Evolutionary conservation across 2,329 filamentous ascomycete genomes (phyloP).

Genomic region (Fusarium sp.): DNA sequence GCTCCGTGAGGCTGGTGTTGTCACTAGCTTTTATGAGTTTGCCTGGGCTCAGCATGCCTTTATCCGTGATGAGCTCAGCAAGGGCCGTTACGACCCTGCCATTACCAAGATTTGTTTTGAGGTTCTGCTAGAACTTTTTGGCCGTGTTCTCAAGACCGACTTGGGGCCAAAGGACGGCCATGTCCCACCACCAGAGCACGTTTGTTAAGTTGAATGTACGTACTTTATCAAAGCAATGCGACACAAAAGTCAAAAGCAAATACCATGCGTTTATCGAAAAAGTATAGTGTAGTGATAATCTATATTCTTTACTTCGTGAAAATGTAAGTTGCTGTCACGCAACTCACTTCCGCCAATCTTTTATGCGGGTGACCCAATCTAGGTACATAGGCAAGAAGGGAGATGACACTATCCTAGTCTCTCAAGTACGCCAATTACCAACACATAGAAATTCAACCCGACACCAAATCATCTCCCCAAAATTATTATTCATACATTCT

Average conservation of each 20-base stretch:
- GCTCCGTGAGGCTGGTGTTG: slow-evolving; percentile 76
- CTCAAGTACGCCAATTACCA: slow-evolving; percentile 30
- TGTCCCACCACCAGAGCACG: slow-evolving; percentile 72
- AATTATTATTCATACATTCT: slow-evolving; percentile 22
- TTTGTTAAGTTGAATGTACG: slow-evolving; percentile 62
- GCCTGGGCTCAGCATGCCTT: slow-evolving; percentile 97
- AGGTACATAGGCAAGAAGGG: slow-evolving; percentile 22
- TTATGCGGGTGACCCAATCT: slow-evolving; percentile 31
- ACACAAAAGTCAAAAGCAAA: neutral
- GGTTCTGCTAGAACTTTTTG: slow-evolving; percentile 87
- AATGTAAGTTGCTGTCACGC: slow-evolving; percentile 30
- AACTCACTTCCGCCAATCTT: slow-evolving; percentile 30
- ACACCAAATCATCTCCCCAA: slow-evolving; percentile 11
- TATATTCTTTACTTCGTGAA: slow-evolving; percentile 45
- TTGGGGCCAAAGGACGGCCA: slow-evolving; percentile 73
- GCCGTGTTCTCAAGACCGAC: slow-evolving; percentile 78
- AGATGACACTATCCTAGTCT: neutral
- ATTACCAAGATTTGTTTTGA: slow-evolving; percentile 90
- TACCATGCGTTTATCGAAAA: slow-evolving; percentile 10
- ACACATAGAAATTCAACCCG: slow-evolving; percentile 22
- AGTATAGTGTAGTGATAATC: slow-evolving; percentile 41
- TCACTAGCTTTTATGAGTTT: slow-evolving; percentile 86
- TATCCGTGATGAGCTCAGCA: slow-evolving; percentile 90
- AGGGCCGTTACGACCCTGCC: slow-evolving; percentile 91
- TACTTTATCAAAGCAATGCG: neutral